Evolutionary conservation across 2,329 filamentous ascomycete genomes (phyloP), one percentile per base, ranked within the genome.

Genomic region (Aspergillus versicolor): DNA sequence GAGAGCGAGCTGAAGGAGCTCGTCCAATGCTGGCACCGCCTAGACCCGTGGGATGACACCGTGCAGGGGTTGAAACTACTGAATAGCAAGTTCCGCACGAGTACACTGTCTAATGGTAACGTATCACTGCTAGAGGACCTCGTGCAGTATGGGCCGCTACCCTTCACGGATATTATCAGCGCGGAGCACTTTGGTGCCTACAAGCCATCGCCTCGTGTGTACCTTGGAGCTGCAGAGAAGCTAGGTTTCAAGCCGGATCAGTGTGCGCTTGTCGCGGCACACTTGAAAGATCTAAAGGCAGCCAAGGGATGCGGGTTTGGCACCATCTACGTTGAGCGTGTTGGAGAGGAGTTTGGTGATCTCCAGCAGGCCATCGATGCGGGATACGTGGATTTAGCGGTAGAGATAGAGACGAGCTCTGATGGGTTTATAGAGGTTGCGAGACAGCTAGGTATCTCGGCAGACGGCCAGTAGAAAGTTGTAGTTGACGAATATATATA

Each of bases 41-140:
- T 94, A 3, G 76, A 78, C 21, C 87, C 89, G 0, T 93, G 89
- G 89, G 61, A 78, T 0, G 90, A 93, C 68, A 75, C 75, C 15
- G 72, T 78, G 1, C 64, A 61, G 0, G 89, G 88, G 0, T 72
- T 93, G 21, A 68, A 72, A 2, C 70, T 76, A 45, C 73, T 92
- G 24, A 84, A 82, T 43, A 81, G 80, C 38, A 74, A 74, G 7
- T 84, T 85, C 67, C 73, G 77, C 45, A 90, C 87, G 0, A 81
- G 84, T 41, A 91, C 88, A 0, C 77, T 93, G 24, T 90, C 87
- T 27, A 94, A 94, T 69, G 90, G 88, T 37, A 93, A 92, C 69
- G 68, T 79, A 2, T 75, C 79, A 2, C 76, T 93, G n/a, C 77
- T 93, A 43, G 68, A 75, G 2, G 90, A 93, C 67, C 79, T 94